Base-by-base conservation (phyloP, 106 monocot genomes). In the Allium fistulosum region DNA sequence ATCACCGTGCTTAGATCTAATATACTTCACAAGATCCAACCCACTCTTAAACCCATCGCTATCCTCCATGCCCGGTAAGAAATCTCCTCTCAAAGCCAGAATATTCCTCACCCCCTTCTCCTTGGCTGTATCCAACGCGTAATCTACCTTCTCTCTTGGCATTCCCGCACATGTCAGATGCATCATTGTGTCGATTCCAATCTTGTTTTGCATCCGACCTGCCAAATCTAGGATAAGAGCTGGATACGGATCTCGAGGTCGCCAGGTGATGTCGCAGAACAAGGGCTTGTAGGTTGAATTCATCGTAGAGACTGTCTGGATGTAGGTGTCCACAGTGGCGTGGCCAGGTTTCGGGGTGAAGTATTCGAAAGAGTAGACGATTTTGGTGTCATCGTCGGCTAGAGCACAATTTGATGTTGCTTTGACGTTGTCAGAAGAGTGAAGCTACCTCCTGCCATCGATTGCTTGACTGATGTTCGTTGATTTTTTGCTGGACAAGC, bases 211-310 rank as follows among this genome's bases (percentile, higher is more conserved):
- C 88, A 88, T 84, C 11, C 81, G 68, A 17, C 48, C 60, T 11
- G 88, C 75, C 46, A 88, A 66, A 8, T 75, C 78, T 27, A 88
- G 75, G 61, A 81, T 79, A 53, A 56, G 4, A n/a, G 53, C 68
- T 45, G 69, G 62, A 55, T 79, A 81, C 17, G 75, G 72, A n/a
- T 69, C 74, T 1, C 74, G 70, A 11, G 88, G 78, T 9, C 88
- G 75, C 84, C 88, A 88, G 11, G 88, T 84, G 65, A 88, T 69
- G 84, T 88, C 88, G 62, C 81, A 84, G 79, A 81, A 88, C 58
- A 72, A 11, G 15, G 88, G 69, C 58, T 71, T 68, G 73, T 75
- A 60, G 16, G 67, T 10, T 7, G 69, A 72, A 37, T 37, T 37
- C 88, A 88, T 88, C 45, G 59, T 71, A 37, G 60, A 27, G 8